Evolutionary conservation across 2,329 filamentous ascomycete genomes (phyloP).

Genomic region (Neonectria faginata): DNA sequence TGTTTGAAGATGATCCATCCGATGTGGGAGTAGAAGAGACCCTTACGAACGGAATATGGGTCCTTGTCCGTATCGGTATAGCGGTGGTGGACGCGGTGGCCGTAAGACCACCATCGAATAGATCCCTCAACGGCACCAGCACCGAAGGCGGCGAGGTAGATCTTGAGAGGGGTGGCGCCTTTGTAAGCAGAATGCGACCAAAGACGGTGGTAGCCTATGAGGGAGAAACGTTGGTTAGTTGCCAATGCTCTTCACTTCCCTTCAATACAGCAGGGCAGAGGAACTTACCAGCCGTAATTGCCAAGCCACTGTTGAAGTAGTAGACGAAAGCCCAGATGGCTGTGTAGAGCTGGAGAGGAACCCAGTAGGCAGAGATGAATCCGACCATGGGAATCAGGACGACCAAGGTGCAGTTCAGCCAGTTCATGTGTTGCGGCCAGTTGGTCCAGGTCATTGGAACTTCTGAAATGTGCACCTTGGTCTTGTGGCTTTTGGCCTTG

Average conservation of each 20-base stretch:
- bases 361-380: slow-evolving; percentile 80
- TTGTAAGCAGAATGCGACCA: slow-evolving; percentile 91
- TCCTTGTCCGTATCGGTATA: slow-evolving; percentile 95
- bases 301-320: slow-evolving; percentile 86
- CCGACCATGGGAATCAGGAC: slow-evolving; percentile 80
- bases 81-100: slow-evolving; percentile 88
- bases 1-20: slow-evolving; percentile 96
- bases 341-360: slow-evolving; percentile 78
- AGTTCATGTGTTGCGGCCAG: slow-evolving; percentile 94
- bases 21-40: slow-evolving; percentile 81
- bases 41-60: slow-evolving; percentile 90
- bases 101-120: slow-evolving; percentile 88
- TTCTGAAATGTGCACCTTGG: slow-evolving; percentile 79
- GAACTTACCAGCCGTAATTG: slow-evolving; percentile 78
- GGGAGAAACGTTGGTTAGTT: slow-evolving; percentile 11
- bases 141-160: slow-evolving; percentile 84
- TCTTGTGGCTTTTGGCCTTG: slow-evolving; percentile 72
- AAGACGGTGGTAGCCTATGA: slow-evolving; percentile 69
- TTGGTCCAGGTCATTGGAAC: slow-evolving; percentile 82
- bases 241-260: background rate
- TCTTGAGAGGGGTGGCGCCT: slow-evolving; percentile 78
- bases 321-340: slow-evolving; percentile 79
- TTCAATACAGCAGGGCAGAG: background rate
- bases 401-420: slow-evolving; percentile 88
- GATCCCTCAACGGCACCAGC: slow-evolving; percentile 88